Conservation (phyloP, 345 rosid genomes). For the Trapa bicornis region DNA sequence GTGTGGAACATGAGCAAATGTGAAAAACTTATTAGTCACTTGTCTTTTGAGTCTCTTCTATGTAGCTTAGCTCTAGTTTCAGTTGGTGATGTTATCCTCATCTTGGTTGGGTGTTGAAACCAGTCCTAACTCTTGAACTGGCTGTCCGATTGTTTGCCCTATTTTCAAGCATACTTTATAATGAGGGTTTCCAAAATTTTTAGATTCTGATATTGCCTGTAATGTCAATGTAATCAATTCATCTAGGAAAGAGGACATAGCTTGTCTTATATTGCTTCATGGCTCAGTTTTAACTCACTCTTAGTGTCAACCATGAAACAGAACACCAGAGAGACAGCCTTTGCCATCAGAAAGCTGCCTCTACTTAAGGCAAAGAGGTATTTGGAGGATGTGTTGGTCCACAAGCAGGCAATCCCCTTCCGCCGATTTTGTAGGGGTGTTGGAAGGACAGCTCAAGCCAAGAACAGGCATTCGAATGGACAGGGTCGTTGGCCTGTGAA, state of each 20-base stretch:
- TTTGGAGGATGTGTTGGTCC: constrained; percentile 64
- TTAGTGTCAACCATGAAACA: constrained; percentile 9
- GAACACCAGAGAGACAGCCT: constrained; percentile 70
- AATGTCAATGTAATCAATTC: background rate
- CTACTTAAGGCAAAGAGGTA: constrained; percentile 60
- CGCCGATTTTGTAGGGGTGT: constrained; percentile 62
- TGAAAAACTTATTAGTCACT: background rate
- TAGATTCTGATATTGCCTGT: background rate
- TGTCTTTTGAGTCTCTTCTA: background rate
- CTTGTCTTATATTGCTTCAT: background rate
- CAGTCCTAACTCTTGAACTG: too few species aligned
- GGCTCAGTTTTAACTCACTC: background rate
- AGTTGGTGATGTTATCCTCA: too few species aligned
- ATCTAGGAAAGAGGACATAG: background rate
- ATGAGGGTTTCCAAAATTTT: background rate
- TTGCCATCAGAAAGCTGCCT: constrained; percentile 45
- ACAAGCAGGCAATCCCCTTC: constrained; percentile 81
- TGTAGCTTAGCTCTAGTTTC: too few species aligned
- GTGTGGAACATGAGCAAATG: background rate
- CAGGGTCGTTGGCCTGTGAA: constrained; percentile 73
- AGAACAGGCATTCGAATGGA: constrained; percentile 68
- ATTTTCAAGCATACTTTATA: background rate
- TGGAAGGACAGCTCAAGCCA: constrained; percentile 72
- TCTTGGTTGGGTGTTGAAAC: background rate
- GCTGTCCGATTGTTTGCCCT: background rate